A percentile compares a stretch with the other conserved stretches of the same genome.
These are phyloP conservation scores for Lobosporangium transversale DNA, from an alignment of 192 early-diverging fungal genomes.

Conservation along the genomic window DNA sequence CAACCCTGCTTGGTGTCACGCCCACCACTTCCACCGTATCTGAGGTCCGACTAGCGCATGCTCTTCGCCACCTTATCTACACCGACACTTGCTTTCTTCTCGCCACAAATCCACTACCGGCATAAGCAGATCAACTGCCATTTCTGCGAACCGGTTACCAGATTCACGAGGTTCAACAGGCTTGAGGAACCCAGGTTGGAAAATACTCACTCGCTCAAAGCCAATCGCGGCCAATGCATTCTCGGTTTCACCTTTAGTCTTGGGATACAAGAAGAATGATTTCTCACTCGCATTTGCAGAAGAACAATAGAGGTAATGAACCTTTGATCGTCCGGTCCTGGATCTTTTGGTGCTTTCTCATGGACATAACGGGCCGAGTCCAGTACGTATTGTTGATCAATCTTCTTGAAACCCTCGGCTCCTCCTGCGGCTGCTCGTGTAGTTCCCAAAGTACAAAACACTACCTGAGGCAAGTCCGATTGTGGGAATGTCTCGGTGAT, in stretches of 20 bases:
- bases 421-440: conserved; percentile 73
- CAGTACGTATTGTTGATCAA: conserved; percentile 83
- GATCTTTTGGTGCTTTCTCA: conserved; percentile 58
- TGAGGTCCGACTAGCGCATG: conserved; percentile 21
- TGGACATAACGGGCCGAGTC: conserved; percentile 68
- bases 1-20: conserved; percentile 15
- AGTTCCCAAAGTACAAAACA: conserved; percentile 80
- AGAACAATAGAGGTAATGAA: conserved; percentile 67
- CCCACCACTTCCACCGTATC: conserved; percentile 20
- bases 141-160: conserved; percentile 2
- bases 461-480: conserved; percentile 48
- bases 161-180: conserved; percentile 49
- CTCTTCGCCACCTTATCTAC: conserved; percentile 28
- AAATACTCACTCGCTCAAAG: conserved; percentile 72
- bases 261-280: conserved; percentile 73
- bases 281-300: conserved; percentile 62
- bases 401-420: conserved; percentile 73
- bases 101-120: conserved; percentile 35
- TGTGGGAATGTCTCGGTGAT: conserved; percentile 50
- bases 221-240: conserved; percentile 66
- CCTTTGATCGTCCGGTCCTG: conserved; percentile 29
- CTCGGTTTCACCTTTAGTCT: conserved; percentile 85
- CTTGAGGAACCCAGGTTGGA: conserved; percentile 67
- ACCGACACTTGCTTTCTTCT: conserved; percentile 7
- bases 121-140: not conserved